Conservation (phyloP, 2,329 filamentous ascomycete species). For the Alternaria tenuissima region DNA sequence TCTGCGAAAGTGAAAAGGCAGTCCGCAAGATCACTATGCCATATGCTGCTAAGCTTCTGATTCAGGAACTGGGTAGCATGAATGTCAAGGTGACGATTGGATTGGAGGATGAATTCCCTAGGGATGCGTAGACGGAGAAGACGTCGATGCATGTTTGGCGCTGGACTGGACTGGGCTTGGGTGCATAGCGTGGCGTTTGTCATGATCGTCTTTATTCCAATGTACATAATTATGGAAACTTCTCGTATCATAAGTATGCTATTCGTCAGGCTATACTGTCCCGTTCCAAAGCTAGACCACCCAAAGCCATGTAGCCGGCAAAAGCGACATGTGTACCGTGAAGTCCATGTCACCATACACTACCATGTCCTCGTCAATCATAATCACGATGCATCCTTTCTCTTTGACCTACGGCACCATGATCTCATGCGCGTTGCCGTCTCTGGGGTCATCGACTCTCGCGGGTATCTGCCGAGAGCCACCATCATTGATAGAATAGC, state of each 20-base stretch:
- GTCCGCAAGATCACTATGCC: conserved; percentile 96
- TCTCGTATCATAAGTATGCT: too few species aligned
- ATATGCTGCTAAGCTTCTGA: conserved; percentile 93
- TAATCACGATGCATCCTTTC: not conserved
- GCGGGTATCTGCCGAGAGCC: conserved; percentile 33
- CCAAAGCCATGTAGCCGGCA: too few species aligned
- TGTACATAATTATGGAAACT: not conserved
- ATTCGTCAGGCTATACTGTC: too few species aligned
- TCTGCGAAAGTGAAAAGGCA: conserved; percentile 82
- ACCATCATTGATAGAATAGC: conserved; percentile 52
- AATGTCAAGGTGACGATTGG: conserved; percentile 94
- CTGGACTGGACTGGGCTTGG: not conserved
- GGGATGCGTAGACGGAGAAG: conserved; percentile 11
- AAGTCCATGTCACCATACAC: too few species aligned
- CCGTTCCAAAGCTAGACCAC: too few species aligned
- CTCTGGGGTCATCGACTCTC: conserved; percentile 19
- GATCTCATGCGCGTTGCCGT: conserved; percentile 20
- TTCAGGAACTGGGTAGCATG: conserved; percentile 97
- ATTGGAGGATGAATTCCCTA: conserved; percentile 90
- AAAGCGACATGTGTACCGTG: too few species aligned
- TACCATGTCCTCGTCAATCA: not conserved
- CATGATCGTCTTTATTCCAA: not conserved
- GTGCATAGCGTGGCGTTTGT: conserved; percentile 31
- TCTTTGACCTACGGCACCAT: conserved; percentile 27
- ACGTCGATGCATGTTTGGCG: conserved; percentile 6